Evolutionary conservation across 768 basidiomycete genomes (phyloP).

Genomic region (Collybiopsis confluens): DNA sequence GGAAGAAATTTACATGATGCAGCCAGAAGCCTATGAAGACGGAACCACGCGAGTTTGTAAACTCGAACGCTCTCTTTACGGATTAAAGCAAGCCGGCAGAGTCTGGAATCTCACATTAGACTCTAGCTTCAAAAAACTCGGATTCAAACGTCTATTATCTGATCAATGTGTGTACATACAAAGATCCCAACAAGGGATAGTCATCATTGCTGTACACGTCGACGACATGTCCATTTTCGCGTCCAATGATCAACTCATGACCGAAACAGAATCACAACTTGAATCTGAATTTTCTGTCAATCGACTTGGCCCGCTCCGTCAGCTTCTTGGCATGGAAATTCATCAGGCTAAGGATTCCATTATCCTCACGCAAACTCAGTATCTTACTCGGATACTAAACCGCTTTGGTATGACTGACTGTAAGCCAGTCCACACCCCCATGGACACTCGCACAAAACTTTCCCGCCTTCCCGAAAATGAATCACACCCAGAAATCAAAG

Average conservation of each 20-base stretch:
- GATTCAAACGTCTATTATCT: conserved; percentile 6
- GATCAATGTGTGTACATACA: conserved; percentile 15
- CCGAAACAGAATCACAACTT: not conserved
- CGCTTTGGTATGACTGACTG: conserved; percentile 13
- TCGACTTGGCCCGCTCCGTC: conserved; percentile 23
- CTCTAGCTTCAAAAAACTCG: conserved; percentile 8
- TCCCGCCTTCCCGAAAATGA: conserved; percentile 9
- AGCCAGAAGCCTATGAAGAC: conserved; percentile 9
- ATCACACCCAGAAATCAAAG: conserved; percentile 6
- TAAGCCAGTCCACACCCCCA: conserved; percentile 17
- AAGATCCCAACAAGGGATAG: conserved; percentile 5
- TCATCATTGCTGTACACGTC: conserved; percentile 4
- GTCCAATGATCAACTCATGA: not conserved
- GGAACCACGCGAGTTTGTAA: conserved; percentile 13
- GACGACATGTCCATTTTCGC: not conserved
- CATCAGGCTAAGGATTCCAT: not conserved
- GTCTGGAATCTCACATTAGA: conserved; percentile 24
- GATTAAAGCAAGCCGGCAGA: conserved; percentile 18
- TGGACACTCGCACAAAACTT: conserved; percentile 13
- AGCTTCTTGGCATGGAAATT: not conserved
- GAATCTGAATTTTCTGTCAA: not conserved
- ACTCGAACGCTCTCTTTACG: conserved; percentile 19
- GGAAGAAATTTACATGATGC: conserved; percentile 15
- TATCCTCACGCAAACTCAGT: not conserved
- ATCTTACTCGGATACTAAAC: not conserved